Evolutionary conservation across 805 yeast species (phyloP).

Genomic region (Suhomyces vadensis): DNA sequence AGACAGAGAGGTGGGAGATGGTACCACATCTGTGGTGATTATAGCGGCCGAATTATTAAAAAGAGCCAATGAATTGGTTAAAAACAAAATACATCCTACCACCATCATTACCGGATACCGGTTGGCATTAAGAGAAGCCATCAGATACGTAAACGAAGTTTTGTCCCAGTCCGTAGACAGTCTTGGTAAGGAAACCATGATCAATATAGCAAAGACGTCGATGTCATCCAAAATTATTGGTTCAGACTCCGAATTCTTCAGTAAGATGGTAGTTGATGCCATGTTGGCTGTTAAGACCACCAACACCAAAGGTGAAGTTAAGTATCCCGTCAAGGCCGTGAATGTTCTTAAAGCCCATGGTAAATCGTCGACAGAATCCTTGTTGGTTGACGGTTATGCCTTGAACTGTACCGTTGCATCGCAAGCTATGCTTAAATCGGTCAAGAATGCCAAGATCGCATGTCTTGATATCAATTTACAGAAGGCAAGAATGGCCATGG

Average conservation of each 20-base stretch:
- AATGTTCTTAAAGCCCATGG: constrained; percentile 97
- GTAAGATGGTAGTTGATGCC: constrained; percentile 91
- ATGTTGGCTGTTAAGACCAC: constrained; percentile 92
- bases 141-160: constrained; percentile 81
- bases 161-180: constrained; percentile 77
- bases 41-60: constrained; percentile 90
- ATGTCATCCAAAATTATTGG: constrained; percentile 98
- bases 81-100: constrained; percentile 94
- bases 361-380: constrained; percentile 83
- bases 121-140: constrained; percentile 88
- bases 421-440: constrained; percentile 86
- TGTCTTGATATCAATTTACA: constrained; percentile 90
- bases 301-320: constrained; percentile 81
- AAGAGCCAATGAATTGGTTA: constrained; percentile 91
- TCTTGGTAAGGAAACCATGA: constrained; percentile 78
- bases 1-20: constrained; percentile 98
- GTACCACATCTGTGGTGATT: constrained; percentile 96
- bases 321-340: constrained; percentile 96
- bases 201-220: constrained; percentile 92
- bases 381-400: constrained; percentile 91
- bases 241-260: constrained; percentile 86
- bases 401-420: constrained; percentile 96
- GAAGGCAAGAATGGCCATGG: constrained; percentile 96
- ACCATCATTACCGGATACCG: constrained; percentile 97
- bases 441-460: constrained; percentile 77